Evolutionary conservation across 1,139 yeast species (phyloP).

Genomic region (Petasospora fabianii): DNA sequence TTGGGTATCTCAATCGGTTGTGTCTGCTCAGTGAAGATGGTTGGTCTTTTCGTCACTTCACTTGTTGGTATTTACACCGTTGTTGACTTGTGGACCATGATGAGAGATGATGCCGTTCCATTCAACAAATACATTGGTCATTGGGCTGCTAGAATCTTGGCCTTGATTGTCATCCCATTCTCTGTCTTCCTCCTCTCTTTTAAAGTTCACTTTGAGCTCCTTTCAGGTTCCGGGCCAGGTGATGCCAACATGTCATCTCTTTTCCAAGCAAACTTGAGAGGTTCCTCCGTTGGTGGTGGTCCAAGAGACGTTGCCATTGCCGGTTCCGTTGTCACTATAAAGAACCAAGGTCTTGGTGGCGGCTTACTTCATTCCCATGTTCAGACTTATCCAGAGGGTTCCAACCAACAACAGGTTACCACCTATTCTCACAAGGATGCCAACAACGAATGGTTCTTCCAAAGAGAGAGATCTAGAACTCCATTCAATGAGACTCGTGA

Average conservation of each 20-base stretch:
- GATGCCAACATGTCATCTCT: conserved; percentile 96
- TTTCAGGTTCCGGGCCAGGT: conserved; percentile 82
- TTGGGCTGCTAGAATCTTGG: conserved; percentile 62
- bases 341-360: conserved; percentile 89
- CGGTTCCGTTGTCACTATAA: conserved; percentile 72
- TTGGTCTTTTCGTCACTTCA: conserved; percentile 72
- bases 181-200: conserved; percentile 60
- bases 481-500: conserved; percentile 48
- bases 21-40: conserved; percentile 83
- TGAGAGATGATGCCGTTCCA: conserved; percentile 54
- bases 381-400: conserved; percentile 92
- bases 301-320: conserved; percentile 86
- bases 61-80: conserved; percentile 75
- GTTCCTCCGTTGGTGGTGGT: conserved; percentile 78
- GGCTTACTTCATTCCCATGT: conserved; percentile 93
- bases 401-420: conserved; percentile 94
- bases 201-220: conserved; percentile 70
- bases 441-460: conserved; percentile 88
- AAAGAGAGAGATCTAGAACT: conserved; percentile 63
- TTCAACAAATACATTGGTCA: conserved; percentile 51
- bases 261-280: conserved; percentile 89
- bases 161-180: conserved; percentile 60
- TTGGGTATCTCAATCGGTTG: conserved; percentile 78
- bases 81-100: conserved; percentile 66
- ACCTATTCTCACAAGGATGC: conserved; percentile 89